These are phyloP conservation scores for Persicaria tinctoria DNA, from an alignment of 148 eudicot genomes.

Conservation along the genomic window DNA sequence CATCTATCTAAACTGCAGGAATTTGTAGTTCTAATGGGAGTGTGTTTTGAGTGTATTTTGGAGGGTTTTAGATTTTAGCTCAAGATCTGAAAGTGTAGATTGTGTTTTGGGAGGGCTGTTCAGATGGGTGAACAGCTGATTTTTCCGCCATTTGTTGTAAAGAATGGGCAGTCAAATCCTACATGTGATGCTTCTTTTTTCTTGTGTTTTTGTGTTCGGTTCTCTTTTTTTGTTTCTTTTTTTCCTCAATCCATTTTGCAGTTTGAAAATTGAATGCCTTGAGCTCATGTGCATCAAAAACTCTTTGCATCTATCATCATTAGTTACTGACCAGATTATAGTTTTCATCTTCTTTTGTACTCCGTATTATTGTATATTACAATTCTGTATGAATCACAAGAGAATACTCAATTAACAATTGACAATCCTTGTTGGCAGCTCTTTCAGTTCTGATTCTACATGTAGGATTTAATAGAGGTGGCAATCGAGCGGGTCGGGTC, in stretches of 20 bases:
- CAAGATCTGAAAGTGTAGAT: not conserved
- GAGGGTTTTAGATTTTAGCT: not conserved
- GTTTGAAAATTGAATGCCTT: not conserved
- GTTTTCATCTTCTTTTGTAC: too few relatives aligned
- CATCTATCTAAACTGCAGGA: conserved; percentile 43
- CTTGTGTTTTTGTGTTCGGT: not conserved
- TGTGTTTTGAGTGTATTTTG: not conserved
- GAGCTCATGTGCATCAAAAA: too few relatives aligned
- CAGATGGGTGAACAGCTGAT: not conserved
- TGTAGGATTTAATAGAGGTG: not conserved
- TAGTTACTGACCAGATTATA: too few relatives aligned
- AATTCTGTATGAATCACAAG: too few relatives aligned
- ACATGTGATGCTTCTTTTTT: not conserved
- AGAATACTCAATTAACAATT: too few relatives aligned
- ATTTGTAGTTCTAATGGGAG: too few relatives aligned
- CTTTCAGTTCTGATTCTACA: not conserved
- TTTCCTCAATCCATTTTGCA: not conserved
- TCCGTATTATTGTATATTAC: too few relatives aligned
- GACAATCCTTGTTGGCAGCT: too few relatives aligned
- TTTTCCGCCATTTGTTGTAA: not conserved
- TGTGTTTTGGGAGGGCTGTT: not conserved
- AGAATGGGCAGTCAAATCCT: not conserved
- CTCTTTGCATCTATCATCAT: too few relatives aligned
- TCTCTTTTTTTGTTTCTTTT: too few relatives aligned
- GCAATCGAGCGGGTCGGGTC: too few relatives aligned